Evolutionary conservation across 768 basidiomycete genomes (phyloP), one percentile per base, ranked within the genome.

Genomic region (Macrolepiota albuminosa): DNA sequence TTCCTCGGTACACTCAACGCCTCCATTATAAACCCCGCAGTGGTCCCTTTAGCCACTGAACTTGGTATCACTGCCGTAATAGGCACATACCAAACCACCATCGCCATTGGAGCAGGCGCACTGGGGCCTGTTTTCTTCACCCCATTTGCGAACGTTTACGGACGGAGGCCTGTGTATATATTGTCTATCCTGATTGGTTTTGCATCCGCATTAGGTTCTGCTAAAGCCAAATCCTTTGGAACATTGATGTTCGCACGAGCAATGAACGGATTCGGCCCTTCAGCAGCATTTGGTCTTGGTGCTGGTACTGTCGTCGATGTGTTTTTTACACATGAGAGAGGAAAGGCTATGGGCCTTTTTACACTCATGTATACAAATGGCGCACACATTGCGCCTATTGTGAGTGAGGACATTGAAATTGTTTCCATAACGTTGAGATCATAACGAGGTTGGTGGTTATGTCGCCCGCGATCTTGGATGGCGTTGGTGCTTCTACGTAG

Each of bases 401-500:
- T 76, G 57, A 66, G 75, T 65, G 8, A 6, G 14, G 16, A n/a
- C 39, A 18, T 21, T 29, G 14, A 18, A 4, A 3, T 43, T 8
- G 13, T 24, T 26, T 21, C n/a, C 24, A n/a, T 49, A 0, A 31
- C 14, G 29, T 33, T 31, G 11, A 34, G 5, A 42, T 7, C 13
- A 18, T 45, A n/a, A 54, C 14, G 48, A 74, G 73, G 67, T 72
- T 26, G 73, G 73, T 34, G 76, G 76, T 26, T 74, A 75, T 64
- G 70, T 76, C n/a, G 75, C 75, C 4, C 65, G 72, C 53, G 67
- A 67, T 54, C 65, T 67, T 26, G 74, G 74, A n/a, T 75, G 76
- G 75, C 67, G 76, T 46, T 78, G 77, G 78, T 77, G 76, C 57
- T 79, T 79, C 58, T 79, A 75, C 70, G 66, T 74, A 14, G 72